A percentile compares a stretch with the other conserved stretches of the same genome.
phyloP scores from a whole-genome alignment of 176 grass and related monocot genomes.

The Puccinellia tenuiflora region DNA sequence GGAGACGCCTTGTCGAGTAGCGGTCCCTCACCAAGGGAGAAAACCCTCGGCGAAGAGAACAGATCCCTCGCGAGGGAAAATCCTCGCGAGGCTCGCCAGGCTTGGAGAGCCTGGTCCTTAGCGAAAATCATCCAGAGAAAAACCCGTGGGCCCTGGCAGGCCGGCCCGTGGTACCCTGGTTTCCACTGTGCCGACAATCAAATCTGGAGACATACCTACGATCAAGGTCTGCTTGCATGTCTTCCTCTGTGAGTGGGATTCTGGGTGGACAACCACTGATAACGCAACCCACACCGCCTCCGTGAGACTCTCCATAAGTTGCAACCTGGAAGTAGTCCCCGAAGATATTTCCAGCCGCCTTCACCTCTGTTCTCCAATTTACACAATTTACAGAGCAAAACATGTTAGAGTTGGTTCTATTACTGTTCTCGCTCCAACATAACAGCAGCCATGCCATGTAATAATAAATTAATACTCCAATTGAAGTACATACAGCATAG shows the following conservation, averaged over 20 bases:
- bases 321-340: constrained; percentile 79
- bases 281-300: constrained; percentile 84
- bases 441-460: not conserved
- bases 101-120: too few relatives aligned
- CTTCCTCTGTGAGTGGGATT: constrained; percentile 77
- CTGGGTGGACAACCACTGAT: constrained; percentile 89
- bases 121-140: too few relatives aligned
- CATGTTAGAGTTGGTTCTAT: not conserved
- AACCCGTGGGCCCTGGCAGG: too few relatives aligned
- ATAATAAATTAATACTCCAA: not conserved
- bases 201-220: constrained; percentile 46
- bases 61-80: too few relatives aligned
- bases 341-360: constrained; percentile 61
- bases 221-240: constrained; percentile 83
- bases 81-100: too few relatives aligned
- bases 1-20: too few relatives aligned
- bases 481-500: not conserved
- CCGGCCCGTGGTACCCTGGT: too few relatives aligned
- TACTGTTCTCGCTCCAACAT: not conserved
- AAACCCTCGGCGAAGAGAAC: too few relatives aligned
- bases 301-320: constrained; percentile 89
- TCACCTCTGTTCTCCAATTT: constrained; percentile 55
- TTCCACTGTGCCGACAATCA: too few relatives aligned
- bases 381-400: not conserved
- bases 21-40: too few relatives aligned